Evolutionary conservation across 495 filamentous ascomycete genomes (phyloP).

Genomic region (Mytilinidion resinicola): DNA sequence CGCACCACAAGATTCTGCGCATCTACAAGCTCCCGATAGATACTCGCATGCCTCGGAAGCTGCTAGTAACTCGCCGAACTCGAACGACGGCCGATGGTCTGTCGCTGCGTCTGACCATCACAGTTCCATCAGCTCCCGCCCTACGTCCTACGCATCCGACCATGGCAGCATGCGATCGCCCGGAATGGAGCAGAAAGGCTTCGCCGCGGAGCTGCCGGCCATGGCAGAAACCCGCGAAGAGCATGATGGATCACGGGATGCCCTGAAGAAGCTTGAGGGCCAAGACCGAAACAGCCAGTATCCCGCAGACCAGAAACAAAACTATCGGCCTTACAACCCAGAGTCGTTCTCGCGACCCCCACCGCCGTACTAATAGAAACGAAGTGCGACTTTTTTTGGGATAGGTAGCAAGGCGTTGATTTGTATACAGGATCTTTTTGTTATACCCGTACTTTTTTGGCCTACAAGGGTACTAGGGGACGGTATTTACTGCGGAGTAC

Average conservation of each 20-base stretch:
- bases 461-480: no score
- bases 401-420: no score
- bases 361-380: no score
- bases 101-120: slow-evolving; percentile 16
- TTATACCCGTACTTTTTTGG: no score
- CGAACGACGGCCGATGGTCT: slow-evolving; percentile 18
- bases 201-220: slow-evolving; percentile 25
- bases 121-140: slow-evolving; percentile 18
- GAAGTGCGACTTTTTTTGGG: no score
- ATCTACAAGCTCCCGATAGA: slow-evolving; percentile 11
- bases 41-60: slow-evolving; percentile 15
- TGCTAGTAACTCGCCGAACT: slow-evolving; percentile 14
- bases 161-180: slow-evolving; percentile 23
- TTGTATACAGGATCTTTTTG: no score
- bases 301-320: no score
- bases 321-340: no score
- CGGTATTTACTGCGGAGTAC: no score
- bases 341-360: no score
- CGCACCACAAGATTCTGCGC: slow-evolving; percentile 7
- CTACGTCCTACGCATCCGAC: slow-evolving; percentile 26
- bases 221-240: slow-evolving; percentile 22
- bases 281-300: no score
- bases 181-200: slow-evolving; percentile 26
- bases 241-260: background rate
- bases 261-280: no score